Percentiles rank a stretch among this genome's conserved stretches.
phyloP scores from a whole-genome alignment of 495 filamentous ascomycete genomes.

The Annulohypoxylon maeteangense region DNA sequence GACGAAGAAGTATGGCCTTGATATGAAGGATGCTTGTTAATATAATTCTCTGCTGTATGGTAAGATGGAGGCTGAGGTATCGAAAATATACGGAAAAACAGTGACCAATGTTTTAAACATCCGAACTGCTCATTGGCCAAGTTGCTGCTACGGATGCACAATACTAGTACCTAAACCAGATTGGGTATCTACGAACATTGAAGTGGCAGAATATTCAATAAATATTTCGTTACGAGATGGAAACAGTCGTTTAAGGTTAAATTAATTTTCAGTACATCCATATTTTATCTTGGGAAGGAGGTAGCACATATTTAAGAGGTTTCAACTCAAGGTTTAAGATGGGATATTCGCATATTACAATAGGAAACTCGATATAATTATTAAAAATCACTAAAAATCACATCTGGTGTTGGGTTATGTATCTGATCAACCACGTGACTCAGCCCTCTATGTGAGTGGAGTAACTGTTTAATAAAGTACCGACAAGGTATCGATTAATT shows the following conservation, averaged over 20 bases:
- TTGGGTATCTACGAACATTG: conserved; percentile 12
- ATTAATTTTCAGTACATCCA: background rate
- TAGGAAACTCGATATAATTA: too few relatives aligned
- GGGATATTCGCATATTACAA: background rate
- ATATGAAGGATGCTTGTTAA: conserved; percentile 1
- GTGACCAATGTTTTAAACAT: conserved; percentile 20
- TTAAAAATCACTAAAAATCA: background rate
- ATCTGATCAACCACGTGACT: conserved; percentile 35
- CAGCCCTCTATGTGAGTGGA: conserved; percentile 8
- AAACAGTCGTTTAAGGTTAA: background rate
- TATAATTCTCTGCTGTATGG: conserved; percentile 19
- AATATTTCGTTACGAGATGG: background rate
- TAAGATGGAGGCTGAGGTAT: conserved; percentile 22
- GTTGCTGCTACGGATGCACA: conserved; percentile 8
- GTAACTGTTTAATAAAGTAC: background rate
- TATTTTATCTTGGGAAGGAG: background rate
- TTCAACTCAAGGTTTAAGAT: background rate
- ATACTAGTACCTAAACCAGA: conserved; percentile 17
- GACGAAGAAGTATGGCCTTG: conserved; percentile 4
- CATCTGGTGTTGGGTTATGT: conserved; percentile 4
- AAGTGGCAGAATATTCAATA: background rate
- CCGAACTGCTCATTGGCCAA: conserved; percentile 20
- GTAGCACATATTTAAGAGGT: too few relatives aligned
- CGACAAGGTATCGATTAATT: background rate
- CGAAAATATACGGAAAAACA: conserved; percentile 18